Evolutionary conservation across 768 basidiomycete genomes (phyloP).

Genomic region (Galerina sulciceps): DNA sequence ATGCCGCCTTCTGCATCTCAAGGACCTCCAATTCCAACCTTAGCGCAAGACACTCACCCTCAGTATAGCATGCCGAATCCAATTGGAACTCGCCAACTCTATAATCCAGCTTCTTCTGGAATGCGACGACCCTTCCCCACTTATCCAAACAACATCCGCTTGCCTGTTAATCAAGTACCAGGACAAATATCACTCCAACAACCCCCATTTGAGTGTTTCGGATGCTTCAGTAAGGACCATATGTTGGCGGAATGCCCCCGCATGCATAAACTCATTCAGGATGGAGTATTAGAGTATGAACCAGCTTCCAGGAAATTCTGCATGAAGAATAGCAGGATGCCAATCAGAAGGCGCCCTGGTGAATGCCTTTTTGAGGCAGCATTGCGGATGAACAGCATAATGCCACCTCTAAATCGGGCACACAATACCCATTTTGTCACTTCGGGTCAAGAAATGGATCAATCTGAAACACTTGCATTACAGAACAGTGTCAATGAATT

Average conservation of each 20-base stretch:
- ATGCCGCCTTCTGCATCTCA: not conserved
- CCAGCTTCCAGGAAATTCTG: not conserved
- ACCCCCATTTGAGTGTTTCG: not conserved
- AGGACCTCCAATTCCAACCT: not conserved
- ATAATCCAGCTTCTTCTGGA: not conserved
- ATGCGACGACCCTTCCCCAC: not conserved
- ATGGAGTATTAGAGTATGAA: slow-evolving; percentile 2
- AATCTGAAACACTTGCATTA: not conserved
- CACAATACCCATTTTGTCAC: not conserved
- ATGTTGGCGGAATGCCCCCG: slow-evolving; percentile 3
- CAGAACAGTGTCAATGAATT: not conserved
- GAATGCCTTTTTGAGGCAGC: slow-evolving; percentile 2
- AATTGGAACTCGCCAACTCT: not conserved
- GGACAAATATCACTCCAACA: not conserved
- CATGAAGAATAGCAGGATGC: not conserved
- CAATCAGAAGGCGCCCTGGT: not conserved
- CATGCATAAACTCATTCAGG: slow-evolving; percentile 1
- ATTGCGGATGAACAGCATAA: not conserved
- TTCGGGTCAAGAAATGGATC: not conserved
- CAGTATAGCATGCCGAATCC: too few relatives aligned
- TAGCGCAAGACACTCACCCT: too few relatives aligned
- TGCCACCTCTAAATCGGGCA: not conserved
- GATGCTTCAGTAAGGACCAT: slow-evolving; percentile 5
- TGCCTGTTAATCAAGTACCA: not conserved
- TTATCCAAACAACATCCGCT: slow-evolving; percentile 11